Percentiles rank a stretch among this genome's conserved stretches.
These are phyloP conservation scores for Asparagopsis taxiformis DNA, from an alignment of 31 red algal species.

Conservation along the genomic window DNA sequence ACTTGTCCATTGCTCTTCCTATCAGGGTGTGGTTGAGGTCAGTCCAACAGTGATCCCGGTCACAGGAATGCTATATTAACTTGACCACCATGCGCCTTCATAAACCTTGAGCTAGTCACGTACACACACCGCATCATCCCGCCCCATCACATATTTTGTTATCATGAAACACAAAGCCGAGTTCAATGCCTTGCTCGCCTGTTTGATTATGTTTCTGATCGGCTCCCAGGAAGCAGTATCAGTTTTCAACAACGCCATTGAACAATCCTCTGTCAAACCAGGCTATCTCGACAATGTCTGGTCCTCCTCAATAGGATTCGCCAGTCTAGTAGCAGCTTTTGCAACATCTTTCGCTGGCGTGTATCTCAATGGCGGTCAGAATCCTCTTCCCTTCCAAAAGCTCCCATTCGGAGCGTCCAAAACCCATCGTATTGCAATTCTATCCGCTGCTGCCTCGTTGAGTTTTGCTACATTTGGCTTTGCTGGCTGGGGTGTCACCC, in stretches of 20 bases:
- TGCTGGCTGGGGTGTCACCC: background rate
- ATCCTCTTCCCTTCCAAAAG: background rate
- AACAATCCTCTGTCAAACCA: background rate
- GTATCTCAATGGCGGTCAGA: slow-evolving; percentile 6
- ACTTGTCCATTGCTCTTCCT: no score
- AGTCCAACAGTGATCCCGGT: no score
- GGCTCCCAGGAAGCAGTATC: background rate
- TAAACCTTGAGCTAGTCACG: no score
- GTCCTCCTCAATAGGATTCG: slow-evolving; percentile 8
- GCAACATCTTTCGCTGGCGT: background rate
- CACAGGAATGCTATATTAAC: no score
- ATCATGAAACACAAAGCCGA: no score
- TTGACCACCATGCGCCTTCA: no score
- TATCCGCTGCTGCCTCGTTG: background rate
- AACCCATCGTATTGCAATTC: background rate
- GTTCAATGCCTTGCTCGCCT: no score
- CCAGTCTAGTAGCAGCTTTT: slow-evolving; percentile 5
- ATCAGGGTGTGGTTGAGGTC: no score
- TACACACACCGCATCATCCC: no score
- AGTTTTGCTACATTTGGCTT: slow-evolving; percentile 10
- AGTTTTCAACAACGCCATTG: background rate
- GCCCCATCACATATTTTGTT: no score
- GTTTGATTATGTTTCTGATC: slow-evolving; percentile 3
- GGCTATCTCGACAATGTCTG: slow-evolving; percentile 6
- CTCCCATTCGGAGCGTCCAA: slow-evolving; percentile 2